Evolutionary conservation across 1,284 basidiomycete genomes (phyloP), one percentile per base, ranked within the genome.

Genomic region (Pascua sp.): DNA sequence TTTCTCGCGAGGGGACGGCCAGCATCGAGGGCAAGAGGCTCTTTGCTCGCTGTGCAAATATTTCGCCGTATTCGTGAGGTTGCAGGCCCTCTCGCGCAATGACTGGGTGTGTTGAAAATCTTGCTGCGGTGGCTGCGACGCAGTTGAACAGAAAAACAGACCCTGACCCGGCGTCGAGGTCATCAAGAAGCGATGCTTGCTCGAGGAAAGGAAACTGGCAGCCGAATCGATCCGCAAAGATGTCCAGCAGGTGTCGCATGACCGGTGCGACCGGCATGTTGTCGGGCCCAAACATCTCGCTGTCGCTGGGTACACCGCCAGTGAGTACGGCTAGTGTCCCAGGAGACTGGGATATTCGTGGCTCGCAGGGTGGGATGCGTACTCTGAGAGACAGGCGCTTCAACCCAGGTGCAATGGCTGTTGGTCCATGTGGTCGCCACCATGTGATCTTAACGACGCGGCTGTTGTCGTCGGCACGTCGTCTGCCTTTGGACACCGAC

Each of bases 351-450:
- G 3, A 32, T 32, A 32, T 32, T 32, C 24, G 24, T 32, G 24
- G 24, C 24, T 32, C 24, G 24, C 24, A 32, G 24, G 24, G 24
- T 32, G 62, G 55, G 4, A 69, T 57, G 40, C 63, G 47, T 11
- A 69, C 67, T 50, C 66, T 67, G 36, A 69, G 56, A 1, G 62
- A 65, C 38, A 69, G 65, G 38, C 60, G 57, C 51, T 67, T 66
- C 15, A 69, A 53, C 4, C 67, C 66, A 12, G 59, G 59, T 13
- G 57, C 57, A 18, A 69, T 69, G 11, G 67, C 67, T 7, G 67
- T 69, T 42, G 64, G 61, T 9, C 67, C 67, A 49, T 69, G 67
- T 4, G 67, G 67, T 50, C 67, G 59, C 66, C 66, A 69, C 67
- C 67, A 69, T 11, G 66, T 65, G 32, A 69, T 49, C 51, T 67